phyloP scores from a whole-genome alignment of 495 filamentous ascomycete species.

The Talaromyces nanjingensis region DNA sequence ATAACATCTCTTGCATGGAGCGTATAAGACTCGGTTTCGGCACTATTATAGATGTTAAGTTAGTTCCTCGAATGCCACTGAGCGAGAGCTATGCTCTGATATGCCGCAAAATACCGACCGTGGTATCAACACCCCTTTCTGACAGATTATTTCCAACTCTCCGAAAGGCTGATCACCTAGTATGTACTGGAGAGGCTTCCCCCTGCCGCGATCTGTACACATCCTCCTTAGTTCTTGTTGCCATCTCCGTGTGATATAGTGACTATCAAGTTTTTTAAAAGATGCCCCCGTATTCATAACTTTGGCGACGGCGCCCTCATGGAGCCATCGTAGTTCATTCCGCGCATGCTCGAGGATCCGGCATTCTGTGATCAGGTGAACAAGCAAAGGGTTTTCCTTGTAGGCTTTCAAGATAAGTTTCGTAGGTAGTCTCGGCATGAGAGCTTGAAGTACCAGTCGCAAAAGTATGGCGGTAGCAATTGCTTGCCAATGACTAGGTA shows the following conservation, averaged over 20 bases:
- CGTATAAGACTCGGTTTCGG: slow-evolving; percentile 68
- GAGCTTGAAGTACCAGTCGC: neutral
- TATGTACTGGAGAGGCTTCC: slow-evolving; percentile 82
- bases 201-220: slow-evolving; percentile 51
- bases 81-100: neutral
- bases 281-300: slow-evolving; percentile 7
- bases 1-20: slow-evolving; percentile 47
- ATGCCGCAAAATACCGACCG: slow-evolving; percentile 38
- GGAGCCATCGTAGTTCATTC: slow-evolving; percentile 85
- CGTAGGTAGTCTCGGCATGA: slow-evolving; percentile 72
- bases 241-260: slow-evolving; percentile 15
- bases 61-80: neutral
- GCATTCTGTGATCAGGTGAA: slow-evolving; percentile 61
- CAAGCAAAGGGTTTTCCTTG: slow-evolving; percentile 49
- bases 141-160: slow-evolving; percentile 68
- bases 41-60: slow-evolving; percentile 23
- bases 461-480: too few species aligned
- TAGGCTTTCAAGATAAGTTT: slow-evolving; percentile 51
- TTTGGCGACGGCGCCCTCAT: slow-evolving; percentile 46
- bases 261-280: slow-evolving; percentile 7
- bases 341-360: slow-evolving; percentile 58
- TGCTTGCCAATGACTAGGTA: too few species aligned
- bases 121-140: slow-evolving; percentile 75
- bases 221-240: slow-evolving; percentile 34
- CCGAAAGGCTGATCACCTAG: slow-evolving; percentile 88